Conservation (phyloP, 805 yeast genomes). For the Torulaspora quercuum region DNA sequence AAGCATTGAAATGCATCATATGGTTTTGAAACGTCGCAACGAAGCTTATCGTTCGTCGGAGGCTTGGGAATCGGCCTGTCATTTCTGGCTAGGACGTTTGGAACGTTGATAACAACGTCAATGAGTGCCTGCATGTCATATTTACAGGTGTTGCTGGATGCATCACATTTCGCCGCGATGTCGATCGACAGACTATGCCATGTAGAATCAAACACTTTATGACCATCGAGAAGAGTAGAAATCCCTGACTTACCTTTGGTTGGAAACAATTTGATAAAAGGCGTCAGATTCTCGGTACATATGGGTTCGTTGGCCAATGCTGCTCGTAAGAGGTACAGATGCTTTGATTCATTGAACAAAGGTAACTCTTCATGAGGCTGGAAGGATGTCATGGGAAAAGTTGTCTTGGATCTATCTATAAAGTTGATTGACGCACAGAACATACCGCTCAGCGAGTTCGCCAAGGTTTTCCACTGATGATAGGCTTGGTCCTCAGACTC, state of each 20-base stretch:
- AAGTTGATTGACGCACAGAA: conserved; percentile 94
- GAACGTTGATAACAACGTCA: conserved; percentile 68
- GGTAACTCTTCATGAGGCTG: conserved; percentile 29
- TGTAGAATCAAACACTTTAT: conserved; percentile 79
- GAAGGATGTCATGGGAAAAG: conserved; percentile 52
- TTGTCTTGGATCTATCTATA: conserved; percentile 74
- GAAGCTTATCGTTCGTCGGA: conserved; percentile 58
- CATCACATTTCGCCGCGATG: conserved; percentile 53
- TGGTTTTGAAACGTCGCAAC: conserved; percentile 67
- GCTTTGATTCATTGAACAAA: conserved; percentile 34
- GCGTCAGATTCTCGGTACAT: conserved; percentile 95
- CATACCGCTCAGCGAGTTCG: conserved; percentile 78
- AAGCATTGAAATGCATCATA: conserved; percentile 68
- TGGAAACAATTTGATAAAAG: conserved; percentile 84
- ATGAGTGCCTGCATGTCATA: conserved; percentile 62
- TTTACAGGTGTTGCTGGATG: conserved; percentile 38
- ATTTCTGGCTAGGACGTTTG: conserved; percentile 59
- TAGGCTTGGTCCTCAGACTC: conserved; percentile 50
- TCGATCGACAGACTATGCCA: conserved; percentile 96
- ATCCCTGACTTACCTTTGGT: conserved; percentile 90
- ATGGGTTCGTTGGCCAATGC: conserved; percentile 93
- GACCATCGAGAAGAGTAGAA: conserved; percentile 83
- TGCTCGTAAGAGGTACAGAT: conserved; percentile 64
- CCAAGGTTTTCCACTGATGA: conserved; percentile 64
- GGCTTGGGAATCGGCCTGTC: conserved; percentile 79